Conservation (phyloP, 345 rosid genomes). For the Salix arbutifolia region DNA sequence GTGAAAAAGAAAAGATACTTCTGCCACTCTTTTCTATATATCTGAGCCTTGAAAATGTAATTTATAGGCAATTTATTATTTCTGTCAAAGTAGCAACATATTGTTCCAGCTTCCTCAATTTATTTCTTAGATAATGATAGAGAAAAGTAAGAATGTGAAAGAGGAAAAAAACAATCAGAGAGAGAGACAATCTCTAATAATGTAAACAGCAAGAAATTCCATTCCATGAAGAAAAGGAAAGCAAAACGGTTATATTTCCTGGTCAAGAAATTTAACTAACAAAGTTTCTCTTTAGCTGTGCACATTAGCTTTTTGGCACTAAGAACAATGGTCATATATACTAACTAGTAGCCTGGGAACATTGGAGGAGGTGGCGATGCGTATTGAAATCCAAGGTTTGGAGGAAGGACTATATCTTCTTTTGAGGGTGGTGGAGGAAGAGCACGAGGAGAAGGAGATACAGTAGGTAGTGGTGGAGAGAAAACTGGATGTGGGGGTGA, state of each 20-base stretch:
- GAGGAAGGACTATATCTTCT: conserved; percentile 47
- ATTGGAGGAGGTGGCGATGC: conserved; percentile 82
- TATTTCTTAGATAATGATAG: background rate
- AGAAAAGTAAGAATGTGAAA: background rate
- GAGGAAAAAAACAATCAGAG: too few relatives aligned
- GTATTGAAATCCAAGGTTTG: conserved; percentile 55
- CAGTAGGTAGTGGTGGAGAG: background rate
- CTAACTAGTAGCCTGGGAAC: conserved; percentile 58
- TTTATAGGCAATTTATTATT: background rate
- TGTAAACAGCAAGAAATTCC: background rate
- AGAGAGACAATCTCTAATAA: background rate
- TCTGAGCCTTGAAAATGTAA: background rate
- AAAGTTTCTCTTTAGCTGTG: background rate
- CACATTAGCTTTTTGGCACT: background rate
- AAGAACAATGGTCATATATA: background rate
- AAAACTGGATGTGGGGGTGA: conserved; percentile 1
- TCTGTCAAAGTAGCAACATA: background rate
- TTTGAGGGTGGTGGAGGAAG: conserved; percentile 9
- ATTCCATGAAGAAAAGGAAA: background rate
- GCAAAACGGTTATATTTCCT: background rate
- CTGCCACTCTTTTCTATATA: background rate
- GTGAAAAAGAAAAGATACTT: background rate
- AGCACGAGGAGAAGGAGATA: conserved; percentile 2
- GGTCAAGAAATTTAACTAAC: background rate
- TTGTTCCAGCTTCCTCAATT: background rate